Conservation (phyloP, 139 green algal species). For the Chlamydomonas eustigma region DNA sequence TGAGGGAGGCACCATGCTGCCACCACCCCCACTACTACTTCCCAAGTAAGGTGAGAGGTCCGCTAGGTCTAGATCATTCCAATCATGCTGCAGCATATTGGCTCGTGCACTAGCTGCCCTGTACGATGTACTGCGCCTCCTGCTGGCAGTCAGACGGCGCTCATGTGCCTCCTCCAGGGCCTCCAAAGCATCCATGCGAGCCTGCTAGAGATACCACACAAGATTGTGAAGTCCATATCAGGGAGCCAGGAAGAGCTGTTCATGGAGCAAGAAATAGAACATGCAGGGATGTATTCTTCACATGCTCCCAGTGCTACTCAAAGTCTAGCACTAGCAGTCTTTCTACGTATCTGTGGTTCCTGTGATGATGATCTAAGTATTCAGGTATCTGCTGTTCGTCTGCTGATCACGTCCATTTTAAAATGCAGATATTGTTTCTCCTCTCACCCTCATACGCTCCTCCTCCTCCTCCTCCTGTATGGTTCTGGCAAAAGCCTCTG, state of each 20-base stretch:
- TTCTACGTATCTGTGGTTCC: too few relatives aligned
- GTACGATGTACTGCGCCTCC: not conserved
- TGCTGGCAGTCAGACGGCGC: not conserved
- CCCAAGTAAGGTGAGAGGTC: not conserved
- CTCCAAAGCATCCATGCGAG: conserved; percentile 6
- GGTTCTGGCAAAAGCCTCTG: not conserved
- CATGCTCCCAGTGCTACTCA: too few relatives aligned
- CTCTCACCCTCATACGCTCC: not conserved
- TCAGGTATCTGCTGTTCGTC: too few relatives aligned
- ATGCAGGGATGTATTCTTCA: not conserved
- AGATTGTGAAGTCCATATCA: not conserved
- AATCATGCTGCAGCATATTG: not conserved
- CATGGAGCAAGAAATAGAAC: not conserved
- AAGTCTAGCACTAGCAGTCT: too few relatives aligned
- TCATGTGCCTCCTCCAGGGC: conserved; percentile 1
- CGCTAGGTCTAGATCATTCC: too few relatives aligned
- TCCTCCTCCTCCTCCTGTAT: not conserved
- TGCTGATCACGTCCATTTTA: too few relatives aligned
- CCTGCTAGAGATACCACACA: not conserved
- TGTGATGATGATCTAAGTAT: too few relatives aligned
- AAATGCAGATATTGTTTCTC: too few relatives aligned
- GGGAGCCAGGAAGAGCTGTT: not conserved
- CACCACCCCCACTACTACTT: not conserved
- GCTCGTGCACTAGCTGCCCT: not conserved
- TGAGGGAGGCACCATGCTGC: not conserved